Percentiles rank a stretch among this genome's conserved stretches.
Conservation (phyloP, 345 rosid genomes). For the Corymbia maculata region DNA sequence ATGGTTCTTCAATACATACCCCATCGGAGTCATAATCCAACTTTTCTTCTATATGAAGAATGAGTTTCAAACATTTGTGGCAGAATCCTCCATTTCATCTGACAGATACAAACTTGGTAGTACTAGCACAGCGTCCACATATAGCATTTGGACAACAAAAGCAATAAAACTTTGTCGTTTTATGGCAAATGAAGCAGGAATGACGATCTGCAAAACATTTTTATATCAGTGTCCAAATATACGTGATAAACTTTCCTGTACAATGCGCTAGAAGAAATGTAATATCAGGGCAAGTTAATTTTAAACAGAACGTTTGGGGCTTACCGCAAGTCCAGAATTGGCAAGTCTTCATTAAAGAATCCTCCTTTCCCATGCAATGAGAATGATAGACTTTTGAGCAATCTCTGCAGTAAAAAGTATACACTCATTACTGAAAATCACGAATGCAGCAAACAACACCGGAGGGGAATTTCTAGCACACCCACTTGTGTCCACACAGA, state of each 20-base stretch:
- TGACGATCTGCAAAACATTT: conserved; percentile 35
- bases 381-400: conserved; percentile 44
- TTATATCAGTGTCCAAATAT: neutral
- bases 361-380: conserved; percentile 14
- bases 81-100: conserved; percentile 27
- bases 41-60: conserved; percentile 27
- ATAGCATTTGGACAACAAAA: conserved; percentile 39
- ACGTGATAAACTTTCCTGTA: neutral
- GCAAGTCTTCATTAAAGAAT: conserved; percentile 15
- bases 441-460: neutral
- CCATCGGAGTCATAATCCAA: conserved; percentile 14
- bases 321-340: conserved; percentile 31
- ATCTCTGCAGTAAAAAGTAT: conserved; percentile 12
- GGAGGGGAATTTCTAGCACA: neutral
- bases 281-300: neutral
- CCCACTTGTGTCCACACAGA: conserved; percentile 41
- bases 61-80: conserved; percentile 23
- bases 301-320: neutral
- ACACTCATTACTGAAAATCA: neutral
- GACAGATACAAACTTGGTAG: conserved; percentile 13
- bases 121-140: conserved; percentile 28
- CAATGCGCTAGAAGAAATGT: neutral
- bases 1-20: conserved; percentile 13
- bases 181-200: conserved; percentile 28
- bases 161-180: conserved; percentile 35